Conservation (phyloP, 768 basidiomycete species). For the Leucocoprinus birnbaumii region DNA sequence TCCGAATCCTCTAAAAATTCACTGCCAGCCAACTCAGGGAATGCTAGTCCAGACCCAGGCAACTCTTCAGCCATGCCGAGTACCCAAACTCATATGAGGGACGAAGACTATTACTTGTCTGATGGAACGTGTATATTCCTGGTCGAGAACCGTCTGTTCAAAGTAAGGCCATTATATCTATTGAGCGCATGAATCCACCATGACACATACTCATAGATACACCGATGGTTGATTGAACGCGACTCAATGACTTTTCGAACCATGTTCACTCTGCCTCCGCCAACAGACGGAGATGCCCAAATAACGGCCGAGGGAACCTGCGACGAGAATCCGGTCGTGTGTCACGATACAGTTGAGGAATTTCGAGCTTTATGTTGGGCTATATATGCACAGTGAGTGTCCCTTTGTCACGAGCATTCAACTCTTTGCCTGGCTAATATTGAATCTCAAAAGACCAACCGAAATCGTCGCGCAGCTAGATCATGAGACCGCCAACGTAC, state of each 20-base stretch:
- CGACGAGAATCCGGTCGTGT: not conserved
- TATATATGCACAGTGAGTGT: not conserved
- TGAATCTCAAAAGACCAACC: not conserved
- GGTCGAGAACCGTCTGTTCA: not conserved
- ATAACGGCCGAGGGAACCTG: not conserved
- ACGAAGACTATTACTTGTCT: not conserved
- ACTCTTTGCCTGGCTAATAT: not conserved
- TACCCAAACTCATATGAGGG: too few species aligned
- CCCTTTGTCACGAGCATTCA: not conserved
- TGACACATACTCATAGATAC: too few species aligned
- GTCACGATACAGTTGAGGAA: not conserved
- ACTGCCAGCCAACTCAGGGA: too few species aligned
- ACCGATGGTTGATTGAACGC: too few species aligned
- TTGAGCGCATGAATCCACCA: too few species aligned
- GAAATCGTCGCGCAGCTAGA: not conserved
- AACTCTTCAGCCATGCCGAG: too few species aligned
- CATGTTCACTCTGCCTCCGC: not conserved
- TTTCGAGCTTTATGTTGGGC: conserved; percentile 6
- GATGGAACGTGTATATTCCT: not conserved
- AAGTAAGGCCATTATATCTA: not conserved
- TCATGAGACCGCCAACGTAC: not conserved
- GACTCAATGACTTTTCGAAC: too few species aligned
- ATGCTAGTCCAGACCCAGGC: too few species aligned
- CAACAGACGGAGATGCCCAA: too few species aligned
- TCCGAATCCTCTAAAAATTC: too few species aligned